phyloP scores from a whole-genome alignment of 2,329 filamentous ascomycete species.

The Alternaria triticina region DNA sequence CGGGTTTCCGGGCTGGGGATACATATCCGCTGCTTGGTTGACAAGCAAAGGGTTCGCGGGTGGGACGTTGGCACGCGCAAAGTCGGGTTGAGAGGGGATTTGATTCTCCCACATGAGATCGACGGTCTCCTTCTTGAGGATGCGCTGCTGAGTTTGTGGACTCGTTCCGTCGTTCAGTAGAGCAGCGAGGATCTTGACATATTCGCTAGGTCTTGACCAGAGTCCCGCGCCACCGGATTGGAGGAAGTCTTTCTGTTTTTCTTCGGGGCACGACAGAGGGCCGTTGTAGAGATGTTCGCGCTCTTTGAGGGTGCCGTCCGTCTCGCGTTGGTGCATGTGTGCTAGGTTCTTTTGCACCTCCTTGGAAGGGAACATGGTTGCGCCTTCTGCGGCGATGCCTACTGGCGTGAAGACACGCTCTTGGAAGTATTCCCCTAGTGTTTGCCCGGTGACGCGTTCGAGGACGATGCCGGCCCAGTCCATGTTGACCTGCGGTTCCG shows the following conservation, averaged over 20 bases:
- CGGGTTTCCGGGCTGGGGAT: slow-evolving; percentile 53
- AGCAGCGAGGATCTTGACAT: slow-evolving; percentile 64
- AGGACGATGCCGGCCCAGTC: slow-evolving; percentile 59
- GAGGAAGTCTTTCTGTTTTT: slow-evolving; percentile 56
- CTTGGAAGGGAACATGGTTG: slow-evolving; percentile 63
- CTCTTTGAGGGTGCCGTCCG: slow-evolving; percentile 47
- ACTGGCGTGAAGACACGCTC: slow-evolving; percentile 56
- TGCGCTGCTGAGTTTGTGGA: slow-evolving; percentile 60
- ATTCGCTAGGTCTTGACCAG: slow-evolving; percentile 66
- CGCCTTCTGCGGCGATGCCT: slow-evolving; percentile 50
- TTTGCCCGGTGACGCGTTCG: slow-evolving; percentile 52
- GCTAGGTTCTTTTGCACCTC: slow-evolving; percentile 63
- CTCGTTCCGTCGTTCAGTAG: slow-evolving; percentile 70
- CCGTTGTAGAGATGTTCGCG: slow-evolving; percentile 60
- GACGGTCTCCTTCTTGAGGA: slow-evolving; percentile 65
- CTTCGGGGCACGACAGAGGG: slow-evolving; percentile 53
- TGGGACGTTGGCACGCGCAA: slow-evolving; percentile 52
- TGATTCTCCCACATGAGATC: slow-evolving; percentile 71
- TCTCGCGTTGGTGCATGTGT: slow-evolving; percentile 61
- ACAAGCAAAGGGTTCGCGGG: slow-evolving; percentile 59
- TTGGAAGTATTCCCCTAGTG: slow-evolving; percentile 55
- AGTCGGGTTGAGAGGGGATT: slow-evolving; percentile 61
- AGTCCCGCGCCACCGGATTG: slow-evolving; percentile 68
- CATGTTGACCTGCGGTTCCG: slow-evolving; percentile 52
- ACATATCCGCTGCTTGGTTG: slow-evolving; percentile 59